phyloP scores from a whole-genome alignment of 2,329 filamentous ascomycete genomes.

The Orbilia blumenaviensis region DNA sequence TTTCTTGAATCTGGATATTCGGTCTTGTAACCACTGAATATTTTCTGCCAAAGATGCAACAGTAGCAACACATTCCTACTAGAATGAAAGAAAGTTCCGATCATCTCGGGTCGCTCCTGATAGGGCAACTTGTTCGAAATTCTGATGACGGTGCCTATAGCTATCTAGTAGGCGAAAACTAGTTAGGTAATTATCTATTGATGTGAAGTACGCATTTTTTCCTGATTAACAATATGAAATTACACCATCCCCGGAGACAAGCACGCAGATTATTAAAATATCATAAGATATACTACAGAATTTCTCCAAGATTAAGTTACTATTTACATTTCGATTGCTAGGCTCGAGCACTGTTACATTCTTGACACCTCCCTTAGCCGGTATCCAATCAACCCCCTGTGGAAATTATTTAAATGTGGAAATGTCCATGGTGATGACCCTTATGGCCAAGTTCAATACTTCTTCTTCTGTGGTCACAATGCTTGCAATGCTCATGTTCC shows the following conservation, averaged over 20 bases:
- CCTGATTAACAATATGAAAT: no score
- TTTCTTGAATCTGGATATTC: no score
- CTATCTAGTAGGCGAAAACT: no score
- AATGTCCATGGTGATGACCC: constrained; percentile 28
- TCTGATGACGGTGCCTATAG: no score
- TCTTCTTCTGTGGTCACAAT: constrained; percentile 48
- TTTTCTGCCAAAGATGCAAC: not conserved
- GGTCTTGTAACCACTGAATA: not conserved
- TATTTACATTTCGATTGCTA: not conserved
- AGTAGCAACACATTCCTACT: constrained; percentile 4
- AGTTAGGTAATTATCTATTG: no score
- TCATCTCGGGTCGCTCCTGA: not conserved
- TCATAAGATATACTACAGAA: not conserved
- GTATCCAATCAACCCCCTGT: not conserved
- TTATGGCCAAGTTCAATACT: constrained; percentile 43
- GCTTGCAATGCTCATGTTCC: constrained; percentile 44
- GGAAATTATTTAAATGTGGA: constrained; percentile 9
- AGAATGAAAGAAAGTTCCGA: not conserved
- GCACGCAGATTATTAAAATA: not conserved
- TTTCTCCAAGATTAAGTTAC: not conserved
- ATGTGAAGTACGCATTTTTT: no score
- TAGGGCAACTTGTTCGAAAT: constrained; percentile 2
- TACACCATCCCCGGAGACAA: not conserved
- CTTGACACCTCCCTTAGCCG: not conserved
- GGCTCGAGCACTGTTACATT: no score